Evolutionary conservation across 768 basidiomycete species (phyloP).

Genomic region (Exidia glandulosa): DNA sequence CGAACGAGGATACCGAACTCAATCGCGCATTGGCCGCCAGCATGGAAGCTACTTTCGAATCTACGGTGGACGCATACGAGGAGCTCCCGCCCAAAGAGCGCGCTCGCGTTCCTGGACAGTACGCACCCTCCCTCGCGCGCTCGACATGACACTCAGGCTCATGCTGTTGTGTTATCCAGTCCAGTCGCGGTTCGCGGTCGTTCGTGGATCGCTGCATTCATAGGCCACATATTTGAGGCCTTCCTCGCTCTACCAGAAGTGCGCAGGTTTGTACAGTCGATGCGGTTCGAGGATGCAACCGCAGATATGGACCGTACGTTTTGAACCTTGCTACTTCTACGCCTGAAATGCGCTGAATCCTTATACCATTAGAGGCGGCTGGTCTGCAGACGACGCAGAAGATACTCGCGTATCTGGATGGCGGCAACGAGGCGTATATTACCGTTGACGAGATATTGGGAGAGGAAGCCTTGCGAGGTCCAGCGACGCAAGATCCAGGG

Average conservation of each 20-base stretch:
- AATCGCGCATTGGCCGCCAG: slow-evolving; percentile 66
- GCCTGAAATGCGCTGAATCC: no score
- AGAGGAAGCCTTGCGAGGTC: no score
- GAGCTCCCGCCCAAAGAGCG: slow-evolving; percentile 40
- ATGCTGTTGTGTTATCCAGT: slow-evolving; percentile 22
- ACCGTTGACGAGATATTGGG: no score
- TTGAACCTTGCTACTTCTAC: no score
- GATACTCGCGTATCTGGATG: no score
- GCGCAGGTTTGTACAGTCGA: slow-evolving; percentile 19
- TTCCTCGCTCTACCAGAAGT: slow-evolving; percentile 66
- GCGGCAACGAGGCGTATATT: no score
- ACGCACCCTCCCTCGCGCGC: neutral
- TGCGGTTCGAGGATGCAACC: neutral
- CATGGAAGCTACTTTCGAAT: slow-evolving; percentile 29
- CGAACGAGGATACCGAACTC: slow-evolving; percentile 44
- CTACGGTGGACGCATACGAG: slow-evolving; percentile 39
- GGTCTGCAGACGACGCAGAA: no score
- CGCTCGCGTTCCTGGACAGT: slow-evolving; percentile 21
- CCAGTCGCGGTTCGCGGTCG: slow-evolving; percentile 61
- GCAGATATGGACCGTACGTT: neutral
- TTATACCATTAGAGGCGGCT: no score
- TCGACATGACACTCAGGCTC: neutral
- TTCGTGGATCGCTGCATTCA: slow-evolving; percentile 38
- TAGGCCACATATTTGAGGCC: slow-evolving; percentile 52
- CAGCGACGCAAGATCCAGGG: no score